Evolutionary conservation across 2,329 filamentous ascomycete species (phyloP), one percentile per base, ranked within the genome.

Genomic region (Paecilomyces niveus): DNA sequence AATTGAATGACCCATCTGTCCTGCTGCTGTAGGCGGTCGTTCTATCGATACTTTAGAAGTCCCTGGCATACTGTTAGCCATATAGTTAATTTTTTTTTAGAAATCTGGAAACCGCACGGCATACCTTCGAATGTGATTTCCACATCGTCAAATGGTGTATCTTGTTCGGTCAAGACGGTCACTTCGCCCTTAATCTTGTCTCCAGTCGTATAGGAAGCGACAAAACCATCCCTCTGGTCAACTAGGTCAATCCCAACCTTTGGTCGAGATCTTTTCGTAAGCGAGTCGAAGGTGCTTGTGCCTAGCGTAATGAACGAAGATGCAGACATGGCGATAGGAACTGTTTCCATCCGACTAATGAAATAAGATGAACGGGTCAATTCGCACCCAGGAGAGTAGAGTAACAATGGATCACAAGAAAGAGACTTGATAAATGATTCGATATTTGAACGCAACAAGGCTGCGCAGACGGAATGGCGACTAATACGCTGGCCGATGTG

Each of bases 111-210:
- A 26, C 8, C 39, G 5, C 29, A n/a, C 26, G 8, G 33, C 73
- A 62, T 68, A 81, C 82, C 84, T 61, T 83, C 75, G 58, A 86
- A 83, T 3, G 81, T 76, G 64, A 87, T 84, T 31, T 83, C 79
- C 39, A 86, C 71, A 8, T 83, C 77, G 54, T 86, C 83, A 64
- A 86, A 86, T 35, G 73, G 72, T 3, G 76, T 83, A 55, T 85
- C 82, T 54, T 75, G 71, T n/a, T 76, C 71, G 2, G 79, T 74
- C 22, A 74, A 78, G 57, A 87, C 75, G 18, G 70, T 75, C 5
- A 81, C 80, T 26, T 74, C 76, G 11, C 84, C 84, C 57, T 84
- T 75, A 57, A 86, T 80, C 54, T 74, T 76, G 64, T 86, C 84
- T 64, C 81, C 74, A 7, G 83, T 85, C 2, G 83, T 85, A 65